Base-by-base conservation (phyloP, 148 eudicot genomes). In the Nyssa sinensis region DNA sequence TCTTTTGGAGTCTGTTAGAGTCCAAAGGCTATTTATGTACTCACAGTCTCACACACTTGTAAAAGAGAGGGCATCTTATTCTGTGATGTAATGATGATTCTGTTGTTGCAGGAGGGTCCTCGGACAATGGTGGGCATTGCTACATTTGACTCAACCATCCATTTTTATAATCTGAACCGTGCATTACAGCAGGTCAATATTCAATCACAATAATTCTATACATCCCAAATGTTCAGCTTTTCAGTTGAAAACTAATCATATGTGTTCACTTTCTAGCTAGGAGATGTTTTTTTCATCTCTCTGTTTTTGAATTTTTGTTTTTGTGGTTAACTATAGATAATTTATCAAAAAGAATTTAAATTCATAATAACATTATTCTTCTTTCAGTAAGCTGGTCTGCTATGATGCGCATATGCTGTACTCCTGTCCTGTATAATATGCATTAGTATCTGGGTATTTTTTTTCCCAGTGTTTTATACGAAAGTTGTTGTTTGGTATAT, bases 91-190 rank as follows among this genome's bases (percentile, higher is more conserved):
- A 58, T 53, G 68, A 68, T 29, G 34, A 77, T 75, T 63, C 16
- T 13, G 1, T 72, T 80, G 69, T 61, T 86, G 76, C 94, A 96
- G 99, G 97, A 90, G 78, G 98, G 93, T 77, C 94, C 91, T 51
- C 87, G 97, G 72, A 96, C 99, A 70, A 84, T 89, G 89, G 99
- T 91, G 65, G 99, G 99, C 57, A 84, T 96, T 60, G 98, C 99
- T 71, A 96, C 99, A 70, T 96, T 88, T 86, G 99, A 96, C 79
- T 90, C 93, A 49, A 96, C 97, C 19, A 88, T 96, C 77, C 99
- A 96, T 79, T 96, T 96, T 78, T 96, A 96, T 86, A 93, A 96
- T 80, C 81, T 96, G 66, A 96, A 89, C 82, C 96, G 99, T 51
- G 97, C 93, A 75, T 76, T 85, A 60, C 98, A 93, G 85, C 99